Percentiles rank a stretch among this genome's conserved stretches.
phyloP scores from a whole-genome alignment of 176 grass and related monocot genomes.

The Avena eriantha region DNA sequence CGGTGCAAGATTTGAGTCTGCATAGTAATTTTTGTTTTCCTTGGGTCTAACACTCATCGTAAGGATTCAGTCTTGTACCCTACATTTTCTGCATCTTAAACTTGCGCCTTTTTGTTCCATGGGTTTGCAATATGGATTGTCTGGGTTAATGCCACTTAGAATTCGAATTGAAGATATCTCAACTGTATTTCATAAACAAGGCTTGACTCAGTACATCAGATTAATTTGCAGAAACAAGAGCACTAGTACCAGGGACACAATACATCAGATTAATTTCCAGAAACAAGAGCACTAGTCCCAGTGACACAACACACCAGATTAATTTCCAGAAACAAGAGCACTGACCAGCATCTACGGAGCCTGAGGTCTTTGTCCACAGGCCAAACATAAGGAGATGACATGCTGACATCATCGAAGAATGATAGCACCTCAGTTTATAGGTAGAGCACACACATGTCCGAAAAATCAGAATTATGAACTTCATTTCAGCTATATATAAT shows the following conservation, averaged over 20 bases:
- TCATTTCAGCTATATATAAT: slow-evolving; percentile 41
- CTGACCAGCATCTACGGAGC: neutral
- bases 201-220: neutral
- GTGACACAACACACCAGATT: neutral
- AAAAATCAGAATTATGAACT: neutral
- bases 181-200: neutral
- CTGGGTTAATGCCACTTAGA: neutral
- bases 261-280: no score
- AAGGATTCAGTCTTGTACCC: neutral
- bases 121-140: neutral
- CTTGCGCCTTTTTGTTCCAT: neutral
- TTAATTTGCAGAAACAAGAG: neutral
- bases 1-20: neutral
- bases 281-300: no score
- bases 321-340: neutral
- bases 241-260: neutral
- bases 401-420: slow-evolving; percentile 39
- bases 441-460: neutral
- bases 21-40: neutral
- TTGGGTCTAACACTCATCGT: neutral
- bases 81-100: neutral
- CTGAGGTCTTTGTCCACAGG: slow-evolving; percentile 39
- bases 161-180: neutral
- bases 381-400: slow-evolving; percentile 16
- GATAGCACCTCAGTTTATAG: slow-evolving; percentile 2